These are phyloP conservation scores for Phytophthora rubi DNA, from an alignment of 352 stramenopile species.

Conservation along the genomic window DNA sequence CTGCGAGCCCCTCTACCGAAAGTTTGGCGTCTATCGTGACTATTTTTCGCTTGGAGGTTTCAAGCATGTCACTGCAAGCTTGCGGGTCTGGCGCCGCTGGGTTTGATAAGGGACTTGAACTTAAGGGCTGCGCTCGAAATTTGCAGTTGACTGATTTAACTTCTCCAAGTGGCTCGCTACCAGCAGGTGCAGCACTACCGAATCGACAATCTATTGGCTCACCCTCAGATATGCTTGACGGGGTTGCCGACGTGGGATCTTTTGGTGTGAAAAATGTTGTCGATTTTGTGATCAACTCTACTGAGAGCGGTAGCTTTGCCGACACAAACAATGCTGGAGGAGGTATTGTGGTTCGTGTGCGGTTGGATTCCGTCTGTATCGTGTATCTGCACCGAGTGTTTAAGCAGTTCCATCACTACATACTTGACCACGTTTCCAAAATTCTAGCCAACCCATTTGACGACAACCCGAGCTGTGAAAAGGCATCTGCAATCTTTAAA, in stretches of 20 bases:
- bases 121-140: slow-evolving; percentile 77
- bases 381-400: slow-evolving; percentile 87
- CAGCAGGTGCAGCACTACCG: slow-evolving; percentile 43
- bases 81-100: slow-evolving; percentile 21
- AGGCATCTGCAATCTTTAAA: slow-evolving; percentile 40
- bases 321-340: slow-evolving; percentile 9
- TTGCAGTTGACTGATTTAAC: slow-evolving; percentile 76
- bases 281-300: slow-evolving; percentile 59
- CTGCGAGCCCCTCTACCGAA: slow-evolving; percentile 19
- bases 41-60: slow-evolving; percentile 43
- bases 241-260: slow-evolving; percentile 44
- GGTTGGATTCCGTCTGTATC: slow-evolving; percentile 83
- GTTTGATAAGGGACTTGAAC: slow-evolving; percentile 28
- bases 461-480: slow-evolving; percentile 35
- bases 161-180: slow-evolving; percentile 42
- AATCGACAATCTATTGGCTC: slow-evolving; percentile 80
- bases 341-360: slow-evolving; percentile 47
- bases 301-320: background rate
- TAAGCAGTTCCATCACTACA: slow-evolving; percentile 86
- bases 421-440: slow-evolving; percentile 59
- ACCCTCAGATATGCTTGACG: slow-evolving; percentile 52
- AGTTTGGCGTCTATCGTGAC: slow-evolving; percentile 21
- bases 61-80: slow-evolving; percentile 42
- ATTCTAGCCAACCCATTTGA: slow-evolving; percentile 39
- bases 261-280: slow-evolving; percentile 73